phyloP scores from a whole-genome alignment of 2,329 filamentous ascomycete species.

The Epichloe gansuensis region DNA sequence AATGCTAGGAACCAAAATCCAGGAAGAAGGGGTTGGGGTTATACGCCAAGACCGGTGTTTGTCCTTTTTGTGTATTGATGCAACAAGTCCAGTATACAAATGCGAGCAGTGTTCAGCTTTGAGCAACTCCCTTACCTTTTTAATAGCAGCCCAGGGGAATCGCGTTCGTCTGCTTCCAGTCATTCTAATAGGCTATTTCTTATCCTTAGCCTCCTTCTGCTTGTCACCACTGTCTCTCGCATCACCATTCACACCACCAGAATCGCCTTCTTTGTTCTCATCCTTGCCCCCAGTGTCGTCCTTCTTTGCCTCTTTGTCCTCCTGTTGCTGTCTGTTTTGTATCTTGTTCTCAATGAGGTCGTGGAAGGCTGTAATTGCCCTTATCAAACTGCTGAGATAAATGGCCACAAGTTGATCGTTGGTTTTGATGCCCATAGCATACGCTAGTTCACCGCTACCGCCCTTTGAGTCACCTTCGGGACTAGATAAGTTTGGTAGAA shows the following conservation, averaged over 20 bases:
- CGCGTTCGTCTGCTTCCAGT: not conserved
- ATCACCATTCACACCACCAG: constrained; percentile 27
- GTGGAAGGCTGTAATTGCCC: constrained; percentile 97
- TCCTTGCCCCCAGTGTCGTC: constrained; percentile 49
- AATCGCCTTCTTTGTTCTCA: constrained; percentile 40
- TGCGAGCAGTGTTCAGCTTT: not conserved
- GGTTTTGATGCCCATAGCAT: constrained; percentile 97
- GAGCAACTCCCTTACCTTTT: not conserved
- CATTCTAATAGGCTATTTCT: constrained; percentile 18
- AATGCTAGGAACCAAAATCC: not conserved
- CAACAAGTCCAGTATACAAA: not conserved
- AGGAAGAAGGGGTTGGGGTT: not conserved
- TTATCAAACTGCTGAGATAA: constrained; percentile 90
- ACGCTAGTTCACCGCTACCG: constrained; percentile 73
- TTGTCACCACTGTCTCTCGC: constrained; percentile 38
- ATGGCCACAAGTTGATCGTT: constrained; percentile 99
- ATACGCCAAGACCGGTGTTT: not conserved
- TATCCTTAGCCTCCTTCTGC: constrained; percentile 46
- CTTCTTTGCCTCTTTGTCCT: constrained; percentile 85
- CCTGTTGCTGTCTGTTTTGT: constrained; percentile 92
- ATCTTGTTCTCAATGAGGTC: constrained; percentile 99
- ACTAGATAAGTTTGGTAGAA: constrained; percentile 87
- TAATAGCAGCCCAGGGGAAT: not conserved
- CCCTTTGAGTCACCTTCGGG: constrained; percentile 54
- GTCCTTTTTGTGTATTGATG: not conserved